These are phyloP conservation scores for Heterobasidion occidentale DNA, from an alignment of 1,284 basidiomycete genomes.

Conservation along the genomic window DNA sequence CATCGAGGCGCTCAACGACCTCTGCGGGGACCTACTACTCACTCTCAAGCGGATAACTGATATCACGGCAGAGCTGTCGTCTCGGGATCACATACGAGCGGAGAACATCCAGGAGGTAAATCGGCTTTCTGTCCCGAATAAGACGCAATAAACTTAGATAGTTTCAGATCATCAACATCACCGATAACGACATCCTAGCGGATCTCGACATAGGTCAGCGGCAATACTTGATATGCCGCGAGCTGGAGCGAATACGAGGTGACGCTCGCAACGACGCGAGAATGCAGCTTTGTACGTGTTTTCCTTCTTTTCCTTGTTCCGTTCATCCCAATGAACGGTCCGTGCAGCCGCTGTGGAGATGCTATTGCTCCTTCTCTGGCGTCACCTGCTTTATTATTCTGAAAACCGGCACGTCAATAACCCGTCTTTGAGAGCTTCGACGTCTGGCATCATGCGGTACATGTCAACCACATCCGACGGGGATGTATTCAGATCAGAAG, in stretches of 20 bases:
- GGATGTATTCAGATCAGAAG: conserved; percentile 45
- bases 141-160: background rate
- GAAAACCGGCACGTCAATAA: conserved; percentile 30
- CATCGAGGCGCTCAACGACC: conserved; percentile 58
- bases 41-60: conserved; percentile 63
- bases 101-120: conserved; percentile 67
- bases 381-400: conserved; percentile 68
- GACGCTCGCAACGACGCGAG: conserved; percentile 39
- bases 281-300: conserved; percentile 42
- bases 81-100: conserved; percentile 61
- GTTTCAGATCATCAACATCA: conserved; percentile 46
- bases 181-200: conserved; percentile 48
- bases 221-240: conserved; percentile 51
- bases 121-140: background rate
- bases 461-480: conserved; percentile 42
- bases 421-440: conserved; percentile 29
- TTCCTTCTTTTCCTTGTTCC: conserved; percentile 1
- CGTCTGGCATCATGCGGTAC: conserved; percentile 45
- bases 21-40: conserved; percentile 51
- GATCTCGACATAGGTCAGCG: conserved; percentile 64
- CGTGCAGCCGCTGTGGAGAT: conserved; percentile 71
- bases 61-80: conserved; percentile 62
- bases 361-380: conserved; percentile 77
- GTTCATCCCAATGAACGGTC: conserved; percentile 5
- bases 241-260: conserved; percentile 42